These are phyloP conservation scores for Dioszegia hungarica DNA, from an alignment of 768 basidiomycete species.

Conservation along the genomic window DNA sequence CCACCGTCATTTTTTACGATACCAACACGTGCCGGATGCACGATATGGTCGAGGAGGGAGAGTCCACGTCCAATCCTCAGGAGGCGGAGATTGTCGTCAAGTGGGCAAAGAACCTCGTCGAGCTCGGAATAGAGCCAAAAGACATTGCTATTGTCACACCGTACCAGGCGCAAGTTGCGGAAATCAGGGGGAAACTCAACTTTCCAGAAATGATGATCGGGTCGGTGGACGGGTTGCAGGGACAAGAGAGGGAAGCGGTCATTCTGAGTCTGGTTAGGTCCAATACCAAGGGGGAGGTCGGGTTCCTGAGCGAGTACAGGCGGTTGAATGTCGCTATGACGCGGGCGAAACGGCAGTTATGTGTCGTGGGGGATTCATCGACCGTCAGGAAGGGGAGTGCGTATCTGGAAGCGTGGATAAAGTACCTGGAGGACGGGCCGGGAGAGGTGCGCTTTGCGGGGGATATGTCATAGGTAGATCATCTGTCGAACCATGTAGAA, in stretches of 20 bases:
- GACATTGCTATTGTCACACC: constrained; percentile 88
- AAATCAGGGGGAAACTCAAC: constrained; percentile 67
- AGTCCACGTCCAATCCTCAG: constrained; percentile 85
- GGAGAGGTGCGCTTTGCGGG: constrained; percentile 84
- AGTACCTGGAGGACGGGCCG: constrained; percentile 85
- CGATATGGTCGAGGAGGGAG: constrained; percentile 75
- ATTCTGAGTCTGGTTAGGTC: constrained; percentile 88
- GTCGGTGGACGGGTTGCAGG: constrained; percentile 95
- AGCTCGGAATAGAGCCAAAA: constrained; percentile 53
- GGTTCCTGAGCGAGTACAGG: constrained; percentile 88
- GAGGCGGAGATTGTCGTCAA: constrained; percentile 78
- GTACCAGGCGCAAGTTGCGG: constrained; percentile 90
- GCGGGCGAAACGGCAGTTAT: constrained; percentile 78
- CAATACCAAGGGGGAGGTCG: constrained; percentile 81
- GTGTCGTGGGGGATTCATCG: constrained; percentile 86
- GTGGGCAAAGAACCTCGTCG: constrained; percentile 75
- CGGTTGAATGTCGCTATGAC: constrained; percentile 76
- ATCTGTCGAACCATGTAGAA: no score
- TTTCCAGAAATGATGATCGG: constrained; percentile 73
- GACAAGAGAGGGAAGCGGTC: constrained; percentile 72
- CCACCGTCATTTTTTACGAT: constrained; percentile 86
- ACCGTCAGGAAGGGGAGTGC: constrained; percentile 78
- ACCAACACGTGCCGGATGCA: constrained; percentile 91
- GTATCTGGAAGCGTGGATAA: constrained; percentile 84
- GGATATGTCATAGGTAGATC: constrained; percentile 10